Conservation (phyloP, 2,329 filamentous ascomycete species). For the Aspergillus pseudonomiae region DNA sequence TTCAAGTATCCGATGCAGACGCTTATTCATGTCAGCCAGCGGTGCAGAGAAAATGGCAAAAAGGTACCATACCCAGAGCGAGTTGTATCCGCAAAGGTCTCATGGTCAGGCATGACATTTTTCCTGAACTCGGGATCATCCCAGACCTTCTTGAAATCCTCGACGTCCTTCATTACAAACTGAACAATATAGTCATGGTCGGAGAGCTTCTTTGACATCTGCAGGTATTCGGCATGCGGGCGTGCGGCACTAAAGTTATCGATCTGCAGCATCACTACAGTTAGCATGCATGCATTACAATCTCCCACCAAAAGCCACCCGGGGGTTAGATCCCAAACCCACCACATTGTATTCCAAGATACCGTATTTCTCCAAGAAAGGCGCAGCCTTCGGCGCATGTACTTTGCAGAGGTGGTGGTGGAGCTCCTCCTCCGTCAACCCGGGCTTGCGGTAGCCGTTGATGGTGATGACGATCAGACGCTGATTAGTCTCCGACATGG, state of each 20-base stretch:
- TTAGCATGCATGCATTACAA: background rate
- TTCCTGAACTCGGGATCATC: slow-evolving; percentile 31
- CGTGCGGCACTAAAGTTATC: slow-evolving; percentile 9
- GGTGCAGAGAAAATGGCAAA: background rate
- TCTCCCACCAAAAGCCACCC: background rate
- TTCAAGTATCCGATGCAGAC: slow-evolving; percentile 16
- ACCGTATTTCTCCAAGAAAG: slow-evolving; percentile 33
- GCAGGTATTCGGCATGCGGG: slow-evolving; percentile 8
- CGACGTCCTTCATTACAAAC: slow-evolving; percentile 33
- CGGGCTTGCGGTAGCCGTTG: slow-evolving; percentile 33
- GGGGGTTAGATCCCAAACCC: background rate
- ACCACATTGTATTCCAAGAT: slow-evolving; percentile 35
- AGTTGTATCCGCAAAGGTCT: slow-evolving; percentile 33
- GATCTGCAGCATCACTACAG: slow-evolving; percentile 1
- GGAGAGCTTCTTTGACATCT: slow-evolving; percentile 23
- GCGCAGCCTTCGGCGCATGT: slow-evolving; percentile 30
- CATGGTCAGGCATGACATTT: slow-evolving; percentile 35
- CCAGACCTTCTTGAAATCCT: slow-evolving; percentile 34
- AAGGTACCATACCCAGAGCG: slow-evolving; percentile 12
- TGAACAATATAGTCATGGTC: slow-evolving; percentile 38
- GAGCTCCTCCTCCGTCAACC: slow-evolving; percentile 34
- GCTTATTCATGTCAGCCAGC: background rate
- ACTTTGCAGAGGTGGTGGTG: slow-evolving; percentile 29
- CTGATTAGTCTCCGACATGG: background rate
- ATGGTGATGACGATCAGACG: slow-evolving; percentile 27